Percentiles rank a stretch among this genome's conserved stretches.
Conservation (phyloP, 768 basidiomycete genomes). For the Steccherinum ochraceum region DNA sequence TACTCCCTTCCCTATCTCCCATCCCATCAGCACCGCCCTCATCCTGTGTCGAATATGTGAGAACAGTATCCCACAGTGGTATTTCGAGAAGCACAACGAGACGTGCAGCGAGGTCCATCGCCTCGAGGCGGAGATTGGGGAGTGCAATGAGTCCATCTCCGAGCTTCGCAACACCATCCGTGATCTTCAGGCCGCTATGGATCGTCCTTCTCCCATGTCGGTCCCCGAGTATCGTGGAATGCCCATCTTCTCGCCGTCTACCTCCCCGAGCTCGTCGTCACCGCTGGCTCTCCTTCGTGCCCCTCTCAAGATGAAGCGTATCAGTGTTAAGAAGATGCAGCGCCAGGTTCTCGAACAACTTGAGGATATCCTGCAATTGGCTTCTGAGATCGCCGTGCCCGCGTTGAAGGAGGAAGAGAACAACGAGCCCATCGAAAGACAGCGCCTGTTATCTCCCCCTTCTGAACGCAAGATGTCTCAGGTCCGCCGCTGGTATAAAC, state of each 20-base stretch:
- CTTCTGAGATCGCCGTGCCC: constrained; percentile 79
- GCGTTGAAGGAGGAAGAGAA: constrained; percentile 88
- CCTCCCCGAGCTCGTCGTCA: constrained; percentile 64
- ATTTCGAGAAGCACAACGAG: constrained; percentile 99
- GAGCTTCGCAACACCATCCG: constrained; percentile 86
- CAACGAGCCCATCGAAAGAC: constrained; percentile 87
- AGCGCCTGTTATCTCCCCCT: constrained; percentile 80
- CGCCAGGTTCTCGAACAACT: constrained; percentile 79
- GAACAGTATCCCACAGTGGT: constrained; percentile 95
- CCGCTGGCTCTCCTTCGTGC: constrained; percentile 72
- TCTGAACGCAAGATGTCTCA: constrained; percentile 85
- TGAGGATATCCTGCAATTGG: constrained; percentile 77
- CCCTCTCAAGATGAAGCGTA: constrained; percentile 62
- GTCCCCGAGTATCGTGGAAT: constrained; percentile 83
- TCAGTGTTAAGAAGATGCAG: constrained; percentile 77
- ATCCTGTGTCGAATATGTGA: constrained; percentile 98
- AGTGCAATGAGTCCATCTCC: constrained; percentile 87
- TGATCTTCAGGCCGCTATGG: constrained; percentile 67
- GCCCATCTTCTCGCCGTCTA: constrained; percentile 71
- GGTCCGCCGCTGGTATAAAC: constrained; percentile 83
- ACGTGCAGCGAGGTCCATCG: constrained; percentile 96
- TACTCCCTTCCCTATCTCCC: constrained; percentile 69
- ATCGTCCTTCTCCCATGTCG: constrained; percentile 60
- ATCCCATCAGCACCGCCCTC: constrained; percentile 72
- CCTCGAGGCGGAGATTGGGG: constrained; percentile 89